Percentiles rank a stretch among this genome's conserved stretches.
Conservation (phyloP, 768 basidiomycete species). For the Lyophyllum semitale region DNA sequence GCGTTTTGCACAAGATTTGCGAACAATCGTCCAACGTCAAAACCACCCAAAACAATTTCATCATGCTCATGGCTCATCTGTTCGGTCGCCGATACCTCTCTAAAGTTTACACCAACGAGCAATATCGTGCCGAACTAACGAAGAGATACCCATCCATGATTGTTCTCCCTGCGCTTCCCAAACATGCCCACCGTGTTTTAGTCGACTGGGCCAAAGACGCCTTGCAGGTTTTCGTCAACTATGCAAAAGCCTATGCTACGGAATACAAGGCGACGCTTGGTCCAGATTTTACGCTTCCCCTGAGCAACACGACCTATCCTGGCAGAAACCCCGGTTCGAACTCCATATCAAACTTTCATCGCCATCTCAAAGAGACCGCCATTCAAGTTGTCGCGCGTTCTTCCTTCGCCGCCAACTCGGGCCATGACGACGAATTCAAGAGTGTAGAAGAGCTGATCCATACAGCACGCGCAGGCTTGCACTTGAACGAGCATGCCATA, state of each 20-base stretch:
- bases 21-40: slow-evolving; percentile 32
- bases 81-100: slow-evolving; percentile 64
- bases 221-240: slow-evolving; percentile 54
- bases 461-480: slow-evolving; percentile 54
- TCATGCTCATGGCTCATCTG: slow-evolving; percentile 62
- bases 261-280: slow-evolving; percentile 40
- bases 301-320: neutral
- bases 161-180: slow-evolving; percentile 45
- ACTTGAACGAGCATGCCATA: slow-evolving; percentile 59
- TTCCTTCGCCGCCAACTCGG: slow-evolving; percentile 67
- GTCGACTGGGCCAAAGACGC: slow-evolving; percentile 49
- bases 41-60: slow-evolving; percentile 49
- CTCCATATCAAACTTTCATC: slow-evolving; percentile 27
- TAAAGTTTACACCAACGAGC: slow-evolving; percentile 37
- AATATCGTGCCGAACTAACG: slow-evolving; percentile 26
- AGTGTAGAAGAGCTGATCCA: slow-evolving; percentile 52
- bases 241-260: slow-evolving; percentile 50
- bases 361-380: slow-evolving; percentile 38
- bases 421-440: slow-evolving; percentile 57
- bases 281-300: slow-evolving; percentile 42
- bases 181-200: slow-evolving; percentile 36
- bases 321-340: neutral
- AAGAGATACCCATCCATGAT: slow-evolving; percentile 29
- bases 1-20: slow-evolving; percentile 62
- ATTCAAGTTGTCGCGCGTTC: slow-evolving; percentile 51